phyloP scores from a whole-genome alignment of 768 basidiomycete genomes.

The Lactarius quietus region DNA sequence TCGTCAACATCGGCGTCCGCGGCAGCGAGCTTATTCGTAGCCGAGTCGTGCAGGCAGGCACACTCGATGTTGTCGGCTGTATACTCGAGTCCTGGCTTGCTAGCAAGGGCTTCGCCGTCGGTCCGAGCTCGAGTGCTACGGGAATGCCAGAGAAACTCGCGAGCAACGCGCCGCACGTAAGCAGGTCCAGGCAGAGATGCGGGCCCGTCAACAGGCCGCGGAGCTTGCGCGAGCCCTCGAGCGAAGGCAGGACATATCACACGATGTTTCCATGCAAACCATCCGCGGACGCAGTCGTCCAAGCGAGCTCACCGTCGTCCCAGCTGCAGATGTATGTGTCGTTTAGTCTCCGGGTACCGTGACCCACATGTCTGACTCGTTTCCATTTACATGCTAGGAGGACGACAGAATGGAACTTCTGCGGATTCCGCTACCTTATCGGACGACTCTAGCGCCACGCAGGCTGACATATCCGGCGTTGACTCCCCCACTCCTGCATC shows the following conservation, averaged over 20 bases:
- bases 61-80: conserved; percentile 88
- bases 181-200: conserved; percentile 50
- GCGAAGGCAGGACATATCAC: conserved; percentile 37
- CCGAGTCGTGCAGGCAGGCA: conserved; percentile 92
- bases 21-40: conserved; percentile 91
- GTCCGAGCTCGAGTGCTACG: conserved; percentile 72
- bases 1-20: conserved; percentile 95
- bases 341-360: neutral
- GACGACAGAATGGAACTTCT: conserved; percentile 28
- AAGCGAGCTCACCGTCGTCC: conserved; percentile 4
- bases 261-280: conserved; percentile 14
- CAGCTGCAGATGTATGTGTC: conserved; percentile 17
- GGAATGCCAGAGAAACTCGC: conserved; percentile 67
- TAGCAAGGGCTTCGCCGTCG: conserved; percentile 82
- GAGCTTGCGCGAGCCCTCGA: conserved; percentile 57
- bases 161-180: conserved; percentile 67
- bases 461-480: conserved; percentile 21
- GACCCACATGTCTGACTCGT: too few relatives aligned
- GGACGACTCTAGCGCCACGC: conserved; percentile 19
- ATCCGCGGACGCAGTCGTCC: conserved; percentile 21
- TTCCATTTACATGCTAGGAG: conserved; percentile 25
- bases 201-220: conserved; percentile 58
- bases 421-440: conserved; percentile 21
- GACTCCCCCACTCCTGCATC: conserved; percentile 21
- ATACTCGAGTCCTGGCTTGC: conserved; percentile 92